phyloP scores from a whole-genome alignment of 129 eudicot species.

The Chrysanthemum seticuspe region DNA sequence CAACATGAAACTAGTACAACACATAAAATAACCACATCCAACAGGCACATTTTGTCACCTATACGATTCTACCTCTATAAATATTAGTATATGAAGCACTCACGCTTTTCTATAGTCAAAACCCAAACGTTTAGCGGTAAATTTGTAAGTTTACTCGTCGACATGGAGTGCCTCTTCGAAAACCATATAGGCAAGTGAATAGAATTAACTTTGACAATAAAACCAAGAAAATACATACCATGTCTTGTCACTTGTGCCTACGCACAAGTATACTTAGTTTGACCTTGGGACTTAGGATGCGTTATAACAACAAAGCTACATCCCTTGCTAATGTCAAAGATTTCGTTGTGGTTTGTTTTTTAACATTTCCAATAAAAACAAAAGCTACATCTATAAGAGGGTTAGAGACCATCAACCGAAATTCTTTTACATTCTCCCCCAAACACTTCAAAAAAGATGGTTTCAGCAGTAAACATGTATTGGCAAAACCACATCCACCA shows the following conservation, averaged over 20 bases:
- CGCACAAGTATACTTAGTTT: slow-evolving; percentile 23
- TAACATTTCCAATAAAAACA: slow-evolving; percentile 25
- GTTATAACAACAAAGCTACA: slow-evolving; percentile 14
- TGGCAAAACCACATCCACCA: slow-evolving; percentile 18
- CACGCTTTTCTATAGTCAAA: background rate
- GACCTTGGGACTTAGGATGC: slow-evolving; percentile 18
- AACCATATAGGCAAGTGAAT: background rate
- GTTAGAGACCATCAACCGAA: slow-evolving; percentile 8
- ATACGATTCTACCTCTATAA: no score
- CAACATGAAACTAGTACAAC: no score
- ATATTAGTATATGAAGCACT: no score
- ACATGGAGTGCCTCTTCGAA: slow-evolving; percentile 9
- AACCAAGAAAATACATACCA: slow-evolving; percentile 26
- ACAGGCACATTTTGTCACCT: no score
- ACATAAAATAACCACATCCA: no score
- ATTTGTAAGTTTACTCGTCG: background rate
- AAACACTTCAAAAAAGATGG: slow-evolving; percentile 17
- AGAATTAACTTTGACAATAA: background rate
- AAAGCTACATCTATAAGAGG: slow-evolving; percentile 4
- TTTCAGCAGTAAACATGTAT: slow-evolving; percentile 19
- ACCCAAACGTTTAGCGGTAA: background rate
- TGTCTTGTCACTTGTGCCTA: slow-evolving; percentile 1
- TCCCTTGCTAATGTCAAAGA: slow-evolving; percentile 25
- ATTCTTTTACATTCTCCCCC: slow-evolving; percentile 24
- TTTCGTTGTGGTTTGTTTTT: slow-evolving; percentile 17